Evolutionary conservation across 441 rosid genomes (phyloP), one percentile per base, ranked within the genome.

Genomic region (Flueggea neowawraea): DNA sequence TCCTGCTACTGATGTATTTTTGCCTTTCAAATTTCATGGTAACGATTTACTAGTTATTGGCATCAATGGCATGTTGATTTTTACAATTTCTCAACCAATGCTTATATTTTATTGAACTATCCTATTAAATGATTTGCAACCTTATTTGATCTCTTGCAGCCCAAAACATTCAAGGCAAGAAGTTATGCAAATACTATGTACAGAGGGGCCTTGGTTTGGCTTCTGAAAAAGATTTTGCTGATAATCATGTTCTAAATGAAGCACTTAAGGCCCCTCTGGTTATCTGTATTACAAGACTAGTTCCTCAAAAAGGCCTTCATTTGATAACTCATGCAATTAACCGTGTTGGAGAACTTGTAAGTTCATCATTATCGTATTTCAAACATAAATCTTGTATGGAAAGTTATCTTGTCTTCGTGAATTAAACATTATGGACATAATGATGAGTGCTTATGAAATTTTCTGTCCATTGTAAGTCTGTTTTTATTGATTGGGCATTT

Each of bases 231-330:
- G 52, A 22, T 9, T 12, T 14, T 16, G 36, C 15, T 28, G 55
- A 66, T 67, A 58, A 70, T 31, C 16, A 54, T 17, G 57, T 69
- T 63, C 50, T 51, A 43, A 69, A 69, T 67, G 54, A 31, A 54
- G 50, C 70, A 36, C 61, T 66, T 14, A 68, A 69, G 62, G 69
- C 67, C 16, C 82, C 88, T 31, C 61, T 83, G 79, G 70, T 83
- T 71, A 71, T 83, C 60, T 83, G 88, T 66, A 77, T 81, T 54
- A 78, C 82, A 44, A 69, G 88, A 63, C 70, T 83, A 55, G 88
- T 83, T 66, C 74, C 83, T 65, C 88, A 83, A 64, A 83, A 83
- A 72, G 88, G 88, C 55, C 88, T 83, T 68, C 88, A 83, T 72
- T 64, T 83, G 84, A 77, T 83, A 55, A 79, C 69, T 55, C 82